Percentiles rank a stretch among this genome's conserved stretches.
phyloP scores from a whole-genome alignment of 306 rosid genomes.

The Glycine soja region DNA sequence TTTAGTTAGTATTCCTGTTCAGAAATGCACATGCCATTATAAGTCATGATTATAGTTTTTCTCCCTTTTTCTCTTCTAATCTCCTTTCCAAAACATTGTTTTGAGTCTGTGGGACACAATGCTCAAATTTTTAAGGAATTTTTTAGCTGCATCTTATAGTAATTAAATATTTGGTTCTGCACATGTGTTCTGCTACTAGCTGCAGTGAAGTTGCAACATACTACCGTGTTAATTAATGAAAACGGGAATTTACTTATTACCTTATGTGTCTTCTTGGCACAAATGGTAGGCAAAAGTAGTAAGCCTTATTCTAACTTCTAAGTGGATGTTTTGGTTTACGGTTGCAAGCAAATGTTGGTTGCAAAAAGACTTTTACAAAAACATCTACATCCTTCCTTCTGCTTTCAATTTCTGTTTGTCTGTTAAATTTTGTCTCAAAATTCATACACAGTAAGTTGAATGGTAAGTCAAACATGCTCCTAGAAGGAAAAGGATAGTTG shows the following conservation, averaged over 20 bases:
- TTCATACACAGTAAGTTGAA: too few species aligned
- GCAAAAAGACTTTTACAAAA: too few species aligned
- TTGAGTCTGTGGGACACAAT: slow-evolving; percentile 41
- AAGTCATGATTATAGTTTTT: slow-evolving; percentile 2
- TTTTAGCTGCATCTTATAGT: background rate
- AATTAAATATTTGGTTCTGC: slow-evolving; percentile 1
- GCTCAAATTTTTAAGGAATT: slow-evolving; percentile 29
- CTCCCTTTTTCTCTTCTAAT: background rate
- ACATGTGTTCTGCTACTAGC: slow-evolving; percentile 4
- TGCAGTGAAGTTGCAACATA: background rate
- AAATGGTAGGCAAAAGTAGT: background rate
- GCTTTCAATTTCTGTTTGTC: too few species aligned
- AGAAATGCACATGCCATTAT: background rate
- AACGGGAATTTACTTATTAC: slow-evolving; percentile 14
- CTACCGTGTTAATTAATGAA: slow-evolving; percentile 28
- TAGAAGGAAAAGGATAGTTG: slow-evolving; percentile 20
- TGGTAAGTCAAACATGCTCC: background rate
- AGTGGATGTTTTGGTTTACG: too few species aligned
- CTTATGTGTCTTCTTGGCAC: background rate
- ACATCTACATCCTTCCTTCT: too few species aligned
- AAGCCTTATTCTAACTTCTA: too few species aligned
- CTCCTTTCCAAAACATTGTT: slow-evolving; percentile 18
- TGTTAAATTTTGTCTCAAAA: too few species aligned
- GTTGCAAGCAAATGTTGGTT: too few species aligned
- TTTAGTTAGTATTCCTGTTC: background rate